Conservation (phyloP, 257 asterid species). For the Catharanthus roseus region DNA sequence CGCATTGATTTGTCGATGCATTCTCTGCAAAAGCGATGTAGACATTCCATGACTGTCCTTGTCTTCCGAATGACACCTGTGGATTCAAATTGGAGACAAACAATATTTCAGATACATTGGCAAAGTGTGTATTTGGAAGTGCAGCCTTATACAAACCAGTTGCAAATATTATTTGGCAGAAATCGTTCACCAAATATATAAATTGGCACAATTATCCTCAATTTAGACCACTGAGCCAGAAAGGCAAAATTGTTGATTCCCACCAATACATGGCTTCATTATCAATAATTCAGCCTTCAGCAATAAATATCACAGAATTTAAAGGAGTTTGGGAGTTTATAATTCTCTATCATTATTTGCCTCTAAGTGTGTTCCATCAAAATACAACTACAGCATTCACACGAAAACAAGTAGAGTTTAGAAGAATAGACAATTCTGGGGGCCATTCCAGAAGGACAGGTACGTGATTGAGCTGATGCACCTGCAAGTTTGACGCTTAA, state of each 20-base stretch:
- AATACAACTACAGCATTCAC: background rate
- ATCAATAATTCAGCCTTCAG: background rate
- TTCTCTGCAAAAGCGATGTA: slow-evolving; percentile 98
- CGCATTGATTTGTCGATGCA: slow-evolving; percentile 99
- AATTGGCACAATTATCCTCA: background rate
- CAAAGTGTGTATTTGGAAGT: background rate
- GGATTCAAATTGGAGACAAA: slow-evolving; percentile 18
- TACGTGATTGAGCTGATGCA: background rate
- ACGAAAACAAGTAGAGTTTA: background rate
- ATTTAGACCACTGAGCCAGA: background rate
- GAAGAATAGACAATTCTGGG: background rate
- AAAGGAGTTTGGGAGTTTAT: background rate
- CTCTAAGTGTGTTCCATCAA: background rate
- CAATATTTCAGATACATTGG: slow-evolving; percentile 11
- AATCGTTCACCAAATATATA: background rate
- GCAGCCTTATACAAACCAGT: background rate
- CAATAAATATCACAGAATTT: background rate
- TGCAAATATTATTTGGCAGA: background rate
- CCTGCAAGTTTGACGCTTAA: background rate
- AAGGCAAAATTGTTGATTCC: background rate
- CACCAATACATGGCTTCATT: background rate
- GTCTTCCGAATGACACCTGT: slow-evolving; percentile 97
- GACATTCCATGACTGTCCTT: slow-evolving; percentile 99
- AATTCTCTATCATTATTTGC: background rate
- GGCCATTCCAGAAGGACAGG: background rate